Percentiles rank a stretch among this genome's conserved stretches.
Conservation (phyloP, 495 filamentous ascomycete species). For the Neurospora tetraspora region DNA sequence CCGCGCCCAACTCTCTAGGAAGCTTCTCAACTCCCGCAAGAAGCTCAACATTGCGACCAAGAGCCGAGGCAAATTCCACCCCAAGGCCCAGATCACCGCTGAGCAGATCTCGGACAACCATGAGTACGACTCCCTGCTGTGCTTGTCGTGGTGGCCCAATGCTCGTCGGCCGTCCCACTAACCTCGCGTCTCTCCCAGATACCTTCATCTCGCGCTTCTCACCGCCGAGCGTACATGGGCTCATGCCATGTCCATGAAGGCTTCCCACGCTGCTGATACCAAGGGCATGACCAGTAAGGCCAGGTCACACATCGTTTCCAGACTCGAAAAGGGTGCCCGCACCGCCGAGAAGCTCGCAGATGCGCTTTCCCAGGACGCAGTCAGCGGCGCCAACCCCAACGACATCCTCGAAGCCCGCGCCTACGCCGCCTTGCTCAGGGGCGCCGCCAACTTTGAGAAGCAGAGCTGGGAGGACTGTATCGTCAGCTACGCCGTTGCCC, state of each 20-base stretch:
- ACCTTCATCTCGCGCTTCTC: constrained; percentile 68
- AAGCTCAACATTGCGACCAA: constrained; percentile 72
- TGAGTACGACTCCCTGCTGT: constrained; percentile 45
- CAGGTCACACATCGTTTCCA: constrained; percentile 77
- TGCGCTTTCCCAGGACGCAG: constrained; percentile 47
- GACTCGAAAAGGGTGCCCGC: constrained; percentile 66
- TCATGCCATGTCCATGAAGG: constrained; percentile 89
- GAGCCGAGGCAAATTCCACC: constrained; percentile 73
- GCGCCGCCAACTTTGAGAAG: constrained; percentile 74
- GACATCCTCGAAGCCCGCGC: constrained; percentile 81
- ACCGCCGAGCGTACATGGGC: constrained; percentile 92
- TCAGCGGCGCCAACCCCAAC: constrained; percentile 51
- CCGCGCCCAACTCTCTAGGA: constrained; percentile 65
- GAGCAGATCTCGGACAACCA: constrained; percentile 68
- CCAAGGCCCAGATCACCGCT: constrained; percentile 59
- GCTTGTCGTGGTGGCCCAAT: background rate
- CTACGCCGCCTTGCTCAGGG: constrained; percentile 65
- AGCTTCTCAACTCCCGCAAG: constrained; percentile 73
- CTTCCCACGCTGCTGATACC: constrained; percentile 65
- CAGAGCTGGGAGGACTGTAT: constrained; percentile 76
- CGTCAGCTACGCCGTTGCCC: constrained; percentile 59
- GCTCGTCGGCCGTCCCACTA: background rate
- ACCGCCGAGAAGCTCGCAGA: constrained; percentile 59
- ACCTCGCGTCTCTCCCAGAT: constrained; percentile 39
- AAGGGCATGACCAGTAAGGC: constrained; percentile 70